phyloP scores from a whole-genome alignment of 805 yeast species.

The Yamadazyma ubonensis region DNA sequence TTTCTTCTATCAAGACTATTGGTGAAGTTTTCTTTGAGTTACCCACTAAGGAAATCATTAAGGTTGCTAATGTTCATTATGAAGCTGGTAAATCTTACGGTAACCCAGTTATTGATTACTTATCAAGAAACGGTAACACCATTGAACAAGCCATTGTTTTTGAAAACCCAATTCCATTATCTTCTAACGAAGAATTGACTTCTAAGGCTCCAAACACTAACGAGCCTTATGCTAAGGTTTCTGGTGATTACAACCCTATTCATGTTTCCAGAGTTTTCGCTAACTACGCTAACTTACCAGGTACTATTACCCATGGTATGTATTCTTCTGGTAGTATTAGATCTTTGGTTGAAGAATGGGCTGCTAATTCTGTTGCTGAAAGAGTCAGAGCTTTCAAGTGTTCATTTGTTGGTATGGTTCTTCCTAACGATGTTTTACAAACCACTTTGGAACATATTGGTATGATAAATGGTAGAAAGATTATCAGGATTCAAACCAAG shows the following conservation, averaged over 20 bases:
- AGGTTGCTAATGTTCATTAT: slow-evolving; percentile 81
- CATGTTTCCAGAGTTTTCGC: slow-evolving; percentile 97
- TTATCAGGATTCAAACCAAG: slow-evolving; percentile 85
- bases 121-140: slow-evolving; percentile 86
- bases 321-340: slow-evolving; percentile 95
- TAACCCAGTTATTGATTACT: slow-evolving; percentile 95
- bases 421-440: slow-evolving; percentile 88
- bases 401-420: slow-evolving; percentile 92
- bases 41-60: slow-evolving; percentile 85
- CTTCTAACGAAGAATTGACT: slow-evolving; percentile 58
- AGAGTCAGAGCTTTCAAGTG: slow-evolving; percentile 95
- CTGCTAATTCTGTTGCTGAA: slow-evolving; percentile 93
- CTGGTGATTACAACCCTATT: slow-evolving; percentile 98
- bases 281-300: slow-evolving; percentile 88
- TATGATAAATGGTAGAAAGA: slow-evolving; percentile 99
- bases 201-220: slow-evolving; percentile 92
- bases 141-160: slow-evolving; percentile 91
- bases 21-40: slow-evolving; percentile 87
- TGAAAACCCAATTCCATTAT: slow-evolving; percentile 86
- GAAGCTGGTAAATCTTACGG: slow-evolving; percentile 93
- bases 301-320: slow-evolving; percentile 99
- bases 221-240: slow-evolving; percentile 94
- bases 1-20: slow-evolving; percentile 72
- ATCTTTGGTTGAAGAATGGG: slow-evolving; percentile 95
- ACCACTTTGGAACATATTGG: slow-evolving; percentile 93